Evolutionary conservation across 495 filamentous ascomycete species (phyloP), one percentile per base, ranked within the genome.

Genomic region (Penicillium riverlandense): DNA sequence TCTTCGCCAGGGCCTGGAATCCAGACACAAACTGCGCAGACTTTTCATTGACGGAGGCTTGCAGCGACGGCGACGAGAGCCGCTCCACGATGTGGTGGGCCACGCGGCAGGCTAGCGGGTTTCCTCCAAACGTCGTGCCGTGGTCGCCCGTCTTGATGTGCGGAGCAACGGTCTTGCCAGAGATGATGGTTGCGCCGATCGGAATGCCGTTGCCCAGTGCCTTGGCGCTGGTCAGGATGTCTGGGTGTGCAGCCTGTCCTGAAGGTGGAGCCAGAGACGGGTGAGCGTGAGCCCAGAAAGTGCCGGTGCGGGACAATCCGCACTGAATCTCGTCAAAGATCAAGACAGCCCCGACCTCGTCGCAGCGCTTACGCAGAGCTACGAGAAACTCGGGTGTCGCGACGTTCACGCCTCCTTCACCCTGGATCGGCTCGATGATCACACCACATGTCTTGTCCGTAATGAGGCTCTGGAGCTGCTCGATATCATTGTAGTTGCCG

Each of bases 281-380:
- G 27, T 94, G 75, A 8, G 55, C 70, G 54, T 98, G 92, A 1
- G 92, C 94, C 92, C 92, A 98, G 54, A 98, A 71, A 22, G 69
- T 66, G 22, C 92, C 92, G 0, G 94, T 96, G 22, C 92, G 81
- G 14, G 81, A 81, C 6, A 97, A 72, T 29, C 92, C 92, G 58
- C 88, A 96, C 67, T 98, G 89, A 52, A 98, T 97, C 72, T 98
- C 92, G 49, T 98, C 92, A 67, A 88, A 95, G 54, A 95, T 84
- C 42, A 98, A 69, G 8, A 96, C 76, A 0, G 92, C 94, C 32
- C 86, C 87, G 28, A 96, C 88, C 57, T 88, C 85, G 38, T 83
- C 80, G 63, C 91, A 97, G 40, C 89, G 78, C 50, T 75, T 76
- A 43, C 84, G 84, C 9, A 98, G 74, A 0, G 87, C 83, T 8